These are phyloP conservation scores for Coemansia sp. DNA, from an alignment of 192 early-diverging fungal species.

Conservation along the genomic window DNA sequence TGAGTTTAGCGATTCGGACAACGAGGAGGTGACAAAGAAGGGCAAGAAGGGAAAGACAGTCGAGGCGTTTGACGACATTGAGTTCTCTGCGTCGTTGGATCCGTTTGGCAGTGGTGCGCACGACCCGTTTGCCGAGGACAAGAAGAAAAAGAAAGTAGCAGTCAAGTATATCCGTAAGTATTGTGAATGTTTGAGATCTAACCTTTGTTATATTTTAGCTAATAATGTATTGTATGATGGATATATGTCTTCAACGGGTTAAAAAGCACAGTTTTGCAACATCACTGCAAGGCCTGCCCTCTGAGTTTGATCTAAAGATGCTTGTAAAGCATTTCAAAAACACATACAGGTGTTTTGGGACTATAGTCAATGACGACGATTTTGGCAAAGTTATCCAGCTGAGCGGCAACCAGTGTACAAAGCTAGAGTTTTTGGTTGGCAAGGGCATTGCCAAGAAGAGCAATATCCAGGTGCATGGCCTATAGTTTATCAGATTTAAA, in stretches of 20 bases:
- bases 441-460: conserved; percentile 82
- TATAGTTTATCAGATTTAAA: conserved; percentile 22
- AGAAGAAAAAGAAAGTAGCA: conserved; percentile 41
- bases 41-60: conserved; percentile 6
- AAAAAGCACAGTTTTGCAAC: conserved; percentile 95
- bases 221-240: conserved; percentile 47
- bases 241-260: conserved; percentile 96
- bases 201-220: neutral
- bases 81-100: conserved; percentile 11
- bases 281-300: conserved; percentile 87
- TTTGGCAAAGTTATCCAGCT: conserved; percentile 91
- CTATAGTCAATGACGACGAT: conserved; percentile 87
- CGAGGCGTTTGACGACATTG: conserved; percentile 7
- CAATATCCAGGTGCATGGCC: conserved; percentile 90
- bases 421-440: conserved; percentile 76
- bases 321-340: conserved; percentile 96
- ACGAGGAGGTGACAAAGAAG: neutral
- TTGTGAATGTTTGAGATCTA: neutral
- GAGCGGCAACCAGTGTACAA: conserved; percentile 89
- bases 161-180: conserved; percentile 57
- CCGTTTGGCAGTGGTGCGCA: conserved; percentile 38
- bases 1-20: neutral
- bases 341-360: conserved; percentile 94
- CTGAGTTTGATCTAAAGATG: conserved; percentile 82
- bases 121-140: conserved; percentile 33